phyloP scores from a whole-genome alignment of 2,329 filamentous ascomycete genomes.

The Venturia nashicola region DNA sequence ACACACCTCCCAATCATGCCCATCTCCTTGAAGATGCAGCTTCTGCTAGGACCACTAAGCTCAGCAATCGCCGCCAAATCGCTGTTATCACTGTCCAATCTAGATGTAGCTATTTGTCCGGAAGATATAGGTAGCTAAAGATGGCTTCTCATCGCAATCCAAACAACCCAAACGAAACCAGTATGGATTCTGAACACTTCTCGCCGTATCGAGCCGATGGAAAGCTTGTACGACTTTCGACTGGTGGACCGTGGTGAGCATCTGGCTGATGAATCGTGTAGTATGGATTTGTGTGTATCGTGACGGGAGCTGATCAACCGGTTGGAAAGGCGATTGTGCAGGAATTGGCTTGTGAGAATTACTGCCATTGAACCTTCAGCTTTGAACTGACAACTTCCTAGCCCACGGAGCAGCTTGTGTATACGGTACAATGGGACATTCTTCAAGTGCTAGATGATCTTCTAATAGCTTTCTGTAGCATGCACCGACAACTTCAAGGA shows the following conservation, averaged over 20 bases:
- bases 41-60: not conserved
- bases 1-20: not conserved
- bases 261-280: constrained; percentile 15
- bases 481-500: constrained; percentile 34
- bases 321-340: constrained; percentile 47
- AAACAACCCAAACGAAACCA: constrained; percentile 7
- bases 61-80: not conserved
- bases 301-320: constrained; percentile 49
- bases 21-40: not conserved
- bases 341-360: constrained; percentile 42
- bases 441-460: not conserved
- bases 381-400: constrained; percentile 16
- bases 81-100: not conserved
- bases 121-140: not conserved
- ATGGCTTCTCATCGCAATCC: not conserved
- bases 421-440: constrained; percentile 31
- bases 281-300: constrained; percentile 54
- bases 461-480: constrained; percentile 21
- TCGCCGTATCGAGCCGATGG: constrained; percentile 46
- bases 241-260: not conserved
- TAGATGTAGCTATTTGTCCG: not conserved
- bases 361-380: not conserved
- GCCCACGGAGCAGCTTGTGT: constrained; percentile 53
- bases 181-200: constrained; percentile 35
- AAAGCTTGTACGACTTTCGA: constrained; percentile 34